Conservation (phyloP, 169 alveolate species). For the Besnoitia besnoiti region DNA sequence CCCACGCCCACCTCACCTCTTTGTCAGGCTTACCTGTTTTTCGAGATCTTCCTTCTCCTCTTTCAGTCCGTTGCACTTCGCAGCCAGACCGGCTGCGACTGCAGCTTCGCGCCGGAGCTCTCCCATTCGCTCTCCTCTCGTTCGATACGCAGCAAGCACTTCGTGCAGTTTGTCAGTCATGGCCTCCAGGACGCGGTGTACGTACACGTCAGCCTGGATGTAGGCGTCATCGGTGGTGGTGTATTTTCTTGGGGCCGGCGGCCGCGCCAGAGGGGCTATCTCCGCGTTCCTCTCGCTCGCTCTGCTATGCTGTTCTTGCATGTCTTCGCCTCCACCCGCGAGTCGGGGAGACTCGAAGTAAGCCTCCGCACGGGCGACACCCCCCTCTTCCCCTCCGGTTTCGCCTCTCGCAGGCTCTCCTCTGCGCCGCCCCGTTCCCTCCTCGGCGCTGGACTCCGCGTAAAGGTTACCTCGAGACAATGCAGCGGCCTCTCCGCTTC, state of each 20-base stretch:
- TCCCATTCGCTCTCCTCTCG: conserved; percentile 11
- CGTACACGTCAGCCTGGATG: conserved; percentile 10
- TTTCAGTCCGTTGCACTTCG: not conserved
- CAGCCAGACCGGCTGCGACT: not conserved
- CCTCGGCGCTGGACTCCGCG: too few species aligned
- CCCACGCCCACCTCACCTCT: not conserved
- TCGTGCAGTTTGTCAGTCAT: conserved; percentile 21
- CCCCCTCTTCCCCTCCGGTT: not conserved
- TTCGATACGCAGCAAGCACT: not conserved
- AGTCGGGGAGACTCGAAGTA: too few species aligned
- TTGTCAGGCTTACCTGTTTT: conserved; percentile 12
- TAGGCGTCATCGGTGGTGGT: not conserved
- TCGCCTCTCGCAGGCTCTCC: not conserved
- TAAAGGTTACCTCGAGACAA: too few species aligned
- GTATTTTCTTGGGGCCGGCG: not conserved
- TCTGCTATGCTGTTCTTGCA: not conserved
- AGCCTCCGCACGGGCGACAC: not conserved
- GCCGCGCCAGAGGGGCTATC: not conserved
- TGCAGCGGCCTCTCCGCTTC: too few species aligned
- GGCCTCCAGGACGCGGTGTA: conserved; percentile 45
- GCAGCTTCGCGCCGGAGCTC: conserved; percentile 21
- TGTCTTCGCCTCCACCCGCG: not conserved
- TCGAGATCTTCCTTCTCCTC: conserved; percentile 6
- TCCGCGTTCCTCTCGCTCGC: not conserved
- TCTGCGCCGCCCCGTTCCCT: too few species aligned